Conservation (phyloP, 2,329 filamentous ascomycete genomes). For the Penicillium sp. region DNA sequence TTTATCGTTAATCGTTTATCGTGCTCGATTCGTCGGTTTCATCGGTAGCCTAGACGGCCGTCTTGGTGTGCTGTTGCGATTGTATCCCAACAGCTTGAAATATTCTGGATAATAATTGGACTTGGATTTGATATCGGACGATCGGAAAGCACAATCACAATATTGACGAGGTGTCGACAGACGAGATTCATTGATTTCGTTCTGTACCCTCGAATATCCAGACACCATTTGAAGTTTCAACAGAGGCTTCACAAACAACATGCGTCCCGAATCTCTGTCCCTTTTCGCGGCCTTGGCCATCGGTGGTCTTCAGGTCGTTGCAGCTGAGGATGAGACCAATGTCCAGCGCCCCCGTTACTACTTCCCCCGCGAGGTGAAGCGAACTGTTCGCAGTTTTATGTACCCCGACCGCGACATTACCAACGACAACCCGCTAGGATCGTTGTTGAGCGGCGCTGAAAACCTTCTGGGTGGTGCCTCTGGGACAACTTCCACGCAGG, state of each 20-base stretch:
- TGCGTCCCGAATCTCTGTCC: slow-evolving; percentile 29
- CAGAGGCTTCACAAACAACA: slow-evolving; percentile 18
- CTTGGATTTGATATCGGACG: background rate
- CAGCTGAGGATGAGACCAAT: slow-evolving; percentile 24
- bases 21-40: slow-evolving; percentile 16
- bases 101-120: background rate
- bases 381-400: slow-evolving; percentile 13
- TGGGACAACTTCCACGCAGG: background rate
- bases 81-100: slow-evolving; percentile 9
- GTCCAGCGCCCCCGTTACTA: slow-evolving; percentile 34
- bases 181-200: slow-evolving; percentile 17
- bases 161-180: slow-evolving; percentile 14
- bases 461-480: background rate
- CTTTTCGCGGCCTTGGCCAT: slow-evolving; percentile 33
- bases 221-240: slow-evolving; percentile 3
- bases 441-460: slow-evolving; percentile 1
- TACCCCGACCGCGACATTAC: background rate
- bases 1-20: slow-evolving; percentile 10
- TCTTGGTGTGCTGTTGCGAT: slow-evolving; percentile 11
- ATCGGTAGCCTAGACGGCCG: slow-evolving; percentile 19
- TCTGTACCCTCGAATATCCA: slow-evolving; percentile 14
- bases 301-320: slow-evolving; percentile 31
- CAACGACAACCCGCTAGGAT: background rate
- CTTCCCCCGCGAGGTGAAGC: slow-evolving; percentile 32
- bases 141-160: background rate